Evolutionary conservation across 192 early-diverging fungal genomes (phyloP).

Genomic region (Linnemannia hyalina): DNA sequence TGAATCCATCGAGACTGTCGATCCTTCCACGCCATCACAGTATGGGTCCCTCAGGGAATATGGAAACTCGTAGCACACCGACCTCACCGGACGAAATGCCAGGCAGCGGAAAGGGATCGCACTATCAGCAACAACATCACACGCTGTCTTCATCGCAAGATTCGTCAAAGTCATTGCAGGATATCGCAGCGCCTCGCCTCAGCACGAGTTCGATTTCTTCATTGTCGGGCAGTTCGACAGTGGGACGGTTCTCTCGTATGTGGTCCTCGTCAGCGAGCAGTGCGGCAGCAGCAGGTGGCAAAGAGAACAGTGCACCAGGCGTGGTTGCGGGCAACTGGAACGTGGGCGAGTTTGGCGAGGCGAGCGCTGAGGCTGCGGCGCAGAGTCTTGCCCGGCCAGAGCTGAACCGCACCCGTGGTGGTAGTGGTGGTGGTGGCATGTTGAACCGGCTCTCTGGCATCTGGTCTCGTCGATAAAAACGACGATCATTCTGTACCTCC

Average conservation of each 20-base stretch:
- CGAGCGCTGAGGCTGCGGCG: constrained; percentile 18
- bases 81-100: neutral
- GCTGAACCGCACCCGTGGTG: neutral
- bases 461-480: constrained; percentile 40
- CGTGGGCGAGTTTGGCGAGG: constrained; percentile 43
- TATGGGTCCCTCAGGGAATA: constrained; percentile 21
- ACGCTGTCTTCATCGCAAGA: neutral
- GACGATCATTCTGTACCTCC: neutral
- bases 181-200: constrained; percentile 22
- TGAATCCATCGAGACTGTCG: constrained; percentile 1
- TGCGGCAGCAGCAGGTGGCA: constrained; percentile 12
- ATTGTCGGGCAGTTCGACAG: constrained; percentile 34
- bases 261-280: constrained; percentile 21
- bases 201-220: constrained; percentile 24
- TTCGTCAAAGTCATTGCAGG: constrained; percentile 14
- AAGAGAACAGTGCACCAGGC: constrained; percentile 3
- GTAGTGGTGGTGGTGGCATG: constrained; percentile 14
- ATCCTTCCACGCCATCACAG: constrained; percentile 23
- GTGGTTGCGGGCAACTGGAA: constrained; percentile 15
- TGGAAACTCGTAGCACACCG: neutral
- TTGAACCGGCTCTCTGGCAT: constrained; percentile 49
- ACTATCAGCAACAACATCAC: neutral
- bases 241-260: constrained; percentile 42
- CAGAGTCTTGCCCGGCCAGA: constrained; percentile 16
- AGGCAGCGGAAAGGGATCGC: neutral